Conservation (phyloP, 2,329 filamentous ascomycete species). For the Trichocomaceae sp. region DNA sequence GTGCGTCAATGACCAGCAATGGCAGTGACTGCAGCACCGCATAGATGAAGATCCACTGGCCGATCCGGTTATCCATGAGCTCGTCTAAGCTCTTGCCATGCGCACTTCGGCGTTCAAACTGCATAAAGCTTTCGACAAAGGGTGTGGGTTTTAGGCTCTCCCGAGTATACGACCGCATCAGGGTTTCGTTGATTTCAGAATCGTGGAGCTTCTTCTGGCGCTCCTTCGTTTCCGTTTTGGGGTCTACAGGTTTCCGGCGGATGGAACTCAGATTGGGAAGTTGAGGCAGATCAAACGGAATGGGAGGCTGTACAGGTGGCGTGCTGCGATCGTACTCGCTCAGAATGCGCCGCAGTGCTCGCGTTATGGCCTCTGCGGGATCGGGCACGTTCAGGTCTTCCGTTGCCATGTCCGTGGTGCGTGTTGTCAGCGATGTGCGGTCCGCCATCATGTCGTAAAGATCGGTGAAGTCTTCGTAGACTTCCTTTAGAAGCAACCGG, state of each 20-base stretch:
- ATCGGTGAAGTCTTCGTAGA: slow-evolving; percentile 79
- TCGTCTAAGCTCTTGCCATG: slow-evolving; percentile 41
- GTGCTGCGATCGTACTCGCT: slow-evolving; percentile 84
- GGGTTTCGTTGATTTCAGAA: slow-evolving; percentile 66
- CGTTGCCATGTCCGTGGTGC: slow-evolving; percentile 63
- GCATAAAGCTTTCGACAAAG: slow-evolving; percentile 44
- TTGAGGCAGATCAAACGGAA: slow-evolving; percentile 82
- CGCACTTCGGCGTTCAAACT: slow-evolving; percentile 41
- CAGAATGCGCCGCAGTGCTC: slow-evolving; percentile 70
- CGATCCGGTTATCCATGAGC: slow-evolving; percentile 41
- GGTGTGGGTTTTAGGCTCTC: slow-evolving; percentile 53
- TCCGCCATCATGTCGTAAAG: slow-evolving; percentile 88
- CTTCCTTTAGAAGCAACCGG: slow-evolving; percentile 67
- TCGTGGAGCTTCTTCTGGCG: slow-evolving; percentile 66
- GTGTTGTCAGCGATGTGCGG: slow-evolving; percentile 67
- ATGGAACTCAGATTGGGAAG: slow-evolving; percentile 64
- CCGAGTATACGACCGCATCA: slow-evolving; percentile 76
- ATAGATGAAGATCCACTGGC: slow-evolving; percentile 48
- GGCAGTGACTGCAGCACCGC: slow-evolving; percentile 45
- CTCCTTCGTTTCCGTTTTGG: slow-evolving; percentile 69
- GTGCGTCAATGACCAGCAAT: slow-evolving; percentile 45
- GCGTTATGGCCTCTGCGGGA: slow-evolving; percentile 53
- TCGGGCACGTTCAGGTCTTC: slow-evolving; percentile 45
- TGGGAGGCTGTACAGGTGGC: slow-evolving; percentile 80
- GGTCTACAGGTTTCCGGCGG: slow-evolving; percentile 57